phyloP scores from a whole-genome alignment of 108 stramenopile genomes.

The Bacterosira constricta region DNA sequence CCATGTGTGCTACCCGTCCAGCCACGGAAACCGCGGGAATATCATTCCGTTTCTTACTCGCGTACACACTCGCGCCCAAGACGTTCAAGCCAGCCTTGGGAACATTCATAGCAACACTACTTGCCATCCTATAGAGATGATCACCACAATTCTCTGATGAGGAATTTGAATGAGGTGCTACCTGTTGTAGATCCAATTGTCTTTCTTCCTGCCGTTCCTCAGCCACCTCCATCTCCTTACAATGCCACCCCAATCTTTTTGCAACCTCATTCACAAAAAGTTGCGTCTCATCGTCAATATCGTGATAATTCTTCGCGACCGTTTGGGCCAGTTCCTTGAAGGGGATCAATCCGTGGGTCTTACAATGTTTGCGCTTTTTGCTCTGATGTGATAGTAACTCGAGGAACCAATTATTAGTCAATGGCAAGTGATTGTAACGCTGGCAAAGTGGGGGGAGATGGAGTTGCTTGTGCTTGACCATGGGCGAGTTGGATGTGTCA shows the following conservation, averaged over 20 bases:
- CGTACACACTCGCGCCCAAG: too few relatives aligned
- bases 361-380: slow-evolving; percentile 7
- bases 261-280: neutral
- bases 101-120: too few relatives aligned
- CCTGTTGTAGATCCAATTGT: too few relatives aligned
- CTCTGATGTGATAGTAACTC: slow-evolving; percentile 1
- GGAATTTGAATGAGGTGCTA: too few relatives aligned
- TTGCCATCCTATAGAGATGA: too few relatives aligned
- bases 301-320: slow-evolving; percentile 11
- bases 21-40: too few relatives aligned
- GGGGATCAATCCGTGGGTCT: slow-evolving; percentile 17
- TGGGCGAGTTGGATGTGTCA: too few relatives aligned
- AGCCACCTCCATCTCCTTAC: neutral
- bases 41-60: too few relatives aligned
- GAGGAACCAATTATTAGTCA: slow-evolving; percentile 19
- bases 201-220: neutral
- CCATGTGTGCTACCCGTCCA: too few relatives aligned
- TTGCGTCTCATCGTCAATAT: slow-evolving; percentile 8
- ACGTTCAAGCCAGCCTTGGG: too few relatives aligned
- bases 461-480: neutral
- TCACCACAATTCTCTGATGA: too few relatives aligned
- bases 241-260: neutral
- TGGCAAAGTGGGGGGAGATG: neutral
- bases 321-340: slow-evolving; percentile 13
- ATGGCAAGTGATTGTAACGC: slow-evolving; percentile 2